Percentiles rank a stretch among this genome's conserved stretches.
These are phyloP conservation scores for Populus hybrid DNA, from an alignment of 441 rosid genomes.

Conservation along the genomic window DNA sequence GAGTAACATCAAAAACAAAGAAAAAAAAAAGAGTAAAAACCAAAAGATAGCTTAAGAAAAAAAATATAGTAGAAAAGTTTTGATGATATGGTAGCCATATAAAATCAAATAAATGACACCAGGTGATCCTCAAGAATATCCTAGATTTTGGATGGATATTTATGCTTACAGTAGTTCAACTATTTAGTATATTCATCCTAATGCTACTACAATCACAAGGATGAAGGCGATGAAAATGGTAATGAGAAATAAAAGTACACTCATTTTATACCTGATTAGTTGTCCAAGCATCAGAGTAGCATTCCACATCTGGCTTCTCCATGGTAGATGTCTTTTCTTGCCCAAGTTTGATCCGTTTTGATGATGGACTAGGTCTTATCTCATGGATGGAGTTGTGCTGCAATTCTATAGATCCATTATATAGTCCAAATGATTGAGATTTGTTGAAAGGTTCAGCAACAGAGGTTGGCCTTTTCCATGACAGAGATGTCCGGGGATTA, in stretches of 20 bases:
- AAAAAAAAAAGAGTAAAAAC: too few species aligned
- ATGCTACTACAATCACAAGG: neutral
- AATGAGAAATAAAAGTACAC: conserved; percentile 1
- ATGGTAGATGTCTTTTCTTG: conserved; percentile 31
- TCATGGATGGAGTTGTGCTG: conserved; percentile 35
- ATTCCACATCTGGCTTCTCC: conserved; percentile 44
- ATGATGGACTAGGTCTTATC: conserved; percentile 46
- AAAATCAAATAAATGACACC: too few species aligned
- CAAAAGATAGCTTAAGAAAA: too few species aligned
- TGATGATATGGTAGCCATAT: too few species aligned
- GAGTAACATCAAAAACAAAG: too few species aligned
- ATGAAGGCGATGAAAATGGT: neutral
- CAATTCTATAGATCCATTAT: conserved; percentile 35
- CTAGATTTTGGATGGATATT: neutral
- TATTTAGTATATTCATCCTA: too few species aligned
- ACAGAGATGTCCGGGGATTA: conserved; percentile 38
- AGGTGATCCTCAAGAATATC: too few species aligned
- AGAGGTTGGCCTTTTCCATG: conserved; percentile 45
- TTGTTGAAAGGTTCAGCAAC: conserved; percentile 32
- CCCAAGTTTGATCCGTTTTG: conserved; percentile 57
- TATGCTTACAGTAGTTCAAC: neutral
- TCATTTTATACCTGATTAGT: conserved; percentile 38
- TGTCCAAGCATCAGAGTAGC: conserved; percentile 38
- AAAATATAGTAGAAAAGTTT: neutral
- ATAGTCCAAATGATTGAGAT: conserved; percentile 34